Evolutionary conservation across 2,329 filamentous ascomycete species (phyloP).

Genomic region (Penicillium capsulatum): DNA sequence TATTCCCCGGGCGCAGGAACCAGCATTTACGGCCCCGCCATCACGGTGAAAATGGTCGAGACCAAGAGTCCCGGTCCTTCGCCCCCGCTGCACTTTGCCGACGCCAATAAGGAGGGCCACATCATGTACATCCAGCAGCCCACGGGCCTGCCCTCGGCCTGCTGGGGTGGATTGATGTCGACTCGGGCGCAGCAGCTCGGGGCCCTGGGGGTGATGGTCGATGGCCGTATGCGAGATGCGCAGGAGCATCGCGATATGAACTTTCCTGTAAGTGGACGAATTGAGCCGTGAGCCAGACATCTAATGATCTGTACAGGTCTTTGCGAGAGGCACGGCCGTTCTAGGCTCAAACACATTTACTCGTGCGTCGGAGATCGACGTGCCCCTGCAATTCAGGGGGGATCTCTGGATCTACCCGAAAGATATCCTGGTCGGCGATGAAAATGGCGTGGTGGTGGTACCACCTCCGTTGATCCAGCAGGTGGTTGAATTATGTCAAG

Average conservation of each 20-base stretch:
- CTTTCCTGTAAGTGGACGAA: conserved; percentile 8
- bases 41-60: conserved; percentile 17
- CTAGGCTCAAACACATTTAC: conserved; percentile 15
- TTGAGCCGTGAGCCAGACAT: neutral
- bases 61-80: conserved; percentile 13
- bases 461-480: conserved; percentile 12
- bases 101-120: conserved; percentile 15
- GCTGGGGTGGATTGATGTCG: conserved; percentile 16
- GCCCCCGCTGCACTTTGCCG: conserved; percentile 13
- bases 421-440: conserved; percentile 16
- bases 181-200: conserved; percentile 15
- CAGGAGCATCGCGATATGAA: conserved; percentile 14
- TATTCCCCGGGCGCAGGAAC: conserved; percentile 9
- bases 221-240: conserved; percentile 14
- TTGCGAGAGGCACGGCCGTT: conserved; percentile 12
- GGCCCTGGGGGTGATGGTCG: conserved; percentile 10
- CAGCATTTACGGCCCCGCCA: conserved; percentile 12
- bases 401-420: conserved; percentile 15
- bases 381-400: conserved; percentile 12
- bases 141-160: conserved; percentile 13
- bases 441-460: conserved; percentile 16
- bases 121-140: conserved; percentile 19
- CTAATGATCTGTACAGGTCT: conserved; percentile 6
- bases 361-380: conserved; percentile 16
- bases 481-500: conserved; percentile 13